These are phyloP conservation scores for Knufia fluminis DNA, from an alignment of 2,329 filamentous ascomycete genomes.

Conservation along the genomic window DNA sequence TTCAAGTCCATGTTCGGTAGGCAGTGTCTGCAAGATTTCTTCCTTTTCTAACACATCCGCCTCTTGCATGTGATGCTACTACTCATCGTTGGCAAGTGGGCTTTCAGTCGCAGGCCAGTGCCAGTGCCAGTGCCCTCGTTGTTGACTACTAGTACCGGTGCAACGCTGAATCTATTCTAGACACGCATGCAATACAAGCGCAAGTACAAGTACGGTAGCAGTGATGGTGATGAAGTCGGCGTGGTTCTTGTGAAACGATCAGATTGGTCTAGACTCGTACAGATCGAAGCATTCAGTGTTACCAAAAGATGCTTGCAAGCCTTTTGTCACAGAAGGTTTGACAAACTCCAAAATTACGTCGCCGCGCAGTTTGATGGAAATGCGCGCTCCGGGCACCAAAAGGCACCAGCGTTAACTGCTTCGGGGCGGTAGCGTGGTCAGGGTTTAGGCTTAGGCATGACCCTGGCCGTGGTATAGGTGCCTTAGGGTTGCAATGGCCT, in stretches of 20 bases:
- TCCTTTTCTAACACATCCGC: slow-evolving; percentile 6
- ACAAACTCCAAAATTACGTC: background rate
- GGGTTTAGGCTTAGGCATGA: too few species aligned
- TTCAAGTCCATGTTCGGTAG: slow-evolving; percentile 40
- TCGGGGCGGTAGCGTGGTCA: too few species aligned
- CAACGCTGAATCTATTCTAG: too few species aligned
- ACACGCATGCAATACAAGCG: too few species aligned
- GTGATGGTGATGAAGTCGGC: background rate
- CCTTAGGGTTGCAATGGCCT: too few species aligned
- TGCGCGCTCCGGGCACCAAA: background rate
- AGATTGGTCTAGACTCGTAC: background rate
- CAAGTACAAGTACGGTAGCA: too few species aligned
- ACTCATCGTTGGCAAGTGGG: background rate
- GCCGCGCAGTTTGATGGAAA: background rate
- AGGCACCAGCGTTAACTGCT: background rate
- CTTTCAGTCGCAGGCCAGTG: too few species aligned
- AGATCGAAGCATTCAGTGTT: too few species aligned
- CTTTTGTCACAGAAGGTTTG: background rate
- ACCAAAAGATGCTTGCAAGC: too few species aligned
- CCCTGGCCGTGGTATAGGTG: too few species aligned
- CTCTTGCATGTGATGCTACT: background rate
- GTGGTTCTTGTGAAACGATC: background rate
- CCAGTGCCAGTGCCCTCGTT: slow-evolving; percentile 8
- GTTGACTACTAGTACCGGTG: background rate
- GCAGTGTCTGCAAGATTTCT: slow-evolving; percentile 5